A percentile compares a stretch with the other conserved stretches of the same genome.
phyloP scores from a whole-genome alignment of 225 moss, liverwort and hornwort genomes.

The Pseudisothecium myosuroides region DNA sequence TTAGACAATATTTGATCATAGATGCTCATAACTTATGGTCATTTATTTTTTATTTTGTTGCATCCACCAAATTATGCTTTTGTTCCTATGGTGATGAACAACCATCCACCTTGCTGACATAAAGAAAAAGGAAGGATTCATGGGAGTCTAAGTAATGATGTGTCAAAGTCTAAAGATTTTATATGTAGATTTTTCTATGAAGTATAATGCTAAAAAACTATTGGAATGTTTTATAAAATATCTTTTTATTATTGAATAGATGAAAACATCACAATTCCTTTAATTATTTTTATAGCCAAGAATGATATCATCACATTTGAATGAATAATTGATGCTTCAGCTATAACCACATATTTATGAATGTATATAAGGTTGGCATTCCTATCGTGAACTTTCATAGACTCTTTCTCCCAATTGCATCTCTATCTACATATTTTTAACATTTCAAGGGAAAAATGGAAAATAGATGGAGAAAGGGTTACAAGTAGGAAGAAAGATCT shows the following conservation, averaged over 20 bases:
- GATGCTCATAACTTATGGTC: fast-evolving
- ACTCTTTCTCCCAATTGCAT: too few relatives aligned
- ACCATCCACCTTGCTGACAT: neutral
- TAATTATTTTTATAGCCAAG: neutral
- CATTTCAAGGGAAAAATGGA: too few relatives aligned
- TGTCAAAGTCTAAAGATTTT: neutral
- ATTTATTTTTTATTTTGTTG: neutral
- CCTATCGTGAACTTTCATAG: neutral
- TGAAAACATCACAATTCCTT: neutral
- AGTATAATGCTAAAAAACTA: neutral
- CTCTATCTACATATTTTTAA: too few relatives aligned
- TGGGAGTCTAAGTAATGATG: fast-evolving
- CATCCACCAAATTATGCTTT: neutral
- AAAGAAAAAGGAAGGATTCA: fast-evolving
- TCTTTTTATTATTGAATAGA: too few relatives aligned
- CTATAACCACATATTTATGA: neutral
- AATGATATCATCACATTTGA: neutral
- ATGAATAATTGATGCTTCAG: too few relatives aligned
- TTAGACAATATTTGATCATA: neutral
- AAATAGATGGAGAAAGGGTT: too few relatives aligned
- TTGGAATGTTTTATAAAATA: neutral
- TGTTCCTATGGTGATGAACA: neutral
- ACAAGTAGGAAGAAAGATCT: too few relatives aligned
- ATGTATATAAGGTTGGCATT: neutral
- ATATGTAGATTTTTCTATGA: too few relatives aligned